Percentiles rank a stretch among this genome's conserved stretches.
These are phyloP conservation scores for Phylloporus rhodoxanthus DNA, from an alignment of 768 basidiomycete species.

Conservation along the genomic window DNA sequence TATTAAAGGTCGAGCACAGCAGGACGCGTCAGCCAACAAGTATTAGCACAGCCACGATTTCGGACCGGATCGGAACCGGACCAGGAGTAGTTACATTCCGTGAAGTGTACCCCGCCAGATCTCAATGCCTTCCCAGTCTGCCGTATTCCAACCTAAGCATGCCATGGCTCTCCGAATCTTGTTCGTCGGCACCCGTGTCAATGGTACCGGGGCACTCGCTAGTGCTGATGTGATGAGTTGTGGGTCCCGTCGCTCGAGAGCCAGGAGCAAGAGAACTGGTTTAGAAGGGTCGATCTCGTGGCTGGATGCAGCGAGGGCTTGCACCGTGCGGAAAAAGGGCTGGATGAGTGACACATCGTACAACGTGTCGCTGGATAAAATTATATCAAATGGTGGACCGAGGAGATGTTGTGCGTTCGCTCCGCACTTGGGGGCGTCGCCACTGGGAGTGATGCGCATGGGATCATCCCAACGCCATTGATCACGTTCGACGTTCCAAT, in stretches of 20 bases:
- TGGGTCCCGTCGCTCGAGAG: constrained; percentile 77
- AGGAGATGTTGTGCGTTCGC: constrained; percentile 25
- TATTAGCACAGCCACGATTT: constrained; percentile 20
- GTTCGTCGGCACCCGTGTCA: constrained; percentile 51
- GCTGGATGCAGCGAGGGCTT: constrained; percentile 38
- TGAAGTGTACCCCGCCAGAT: constrained; percentile 47
- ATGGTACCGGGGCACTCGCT: constrained; percentile 51
- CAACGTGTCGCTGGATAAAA: constrained; percentile 80
- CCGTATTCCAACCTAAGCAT: constrained; percentile 54
- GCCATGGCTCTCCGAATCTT: constrained; percentile 58
- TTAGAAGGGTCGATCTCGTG: not conserved
- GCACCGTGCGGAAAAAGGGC: constrained; percentile 68
- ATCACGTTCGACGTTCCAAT: constrained; percentile 58
- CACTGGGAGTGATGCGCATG: constrained; percentile 33
- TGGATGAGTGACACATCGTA: constrained; percentile 56
- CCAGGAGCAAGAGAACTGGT: constrained; percentile 33
- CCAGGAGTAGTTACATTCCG: not conserved
- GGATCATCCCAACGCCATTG: constrained; percentile 49
- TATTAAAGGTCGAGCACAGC: constrained; percentile 28
- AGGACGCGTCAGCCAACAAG: constrained; percentile 28
- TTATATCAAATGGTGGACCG: constrained; percentile 63
- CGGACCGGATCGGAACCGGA: not conserved
- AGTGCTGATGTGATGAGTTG: constrained; percentile 54
- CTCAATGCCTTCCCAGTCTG: constrained; percentile 79
- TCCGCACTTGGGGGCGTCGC: constrained; percentile 15